Base-by-base conservation (phyloP, 371 early-diverging fungal genomes). In the Mucor lusitanicus region DNA sequence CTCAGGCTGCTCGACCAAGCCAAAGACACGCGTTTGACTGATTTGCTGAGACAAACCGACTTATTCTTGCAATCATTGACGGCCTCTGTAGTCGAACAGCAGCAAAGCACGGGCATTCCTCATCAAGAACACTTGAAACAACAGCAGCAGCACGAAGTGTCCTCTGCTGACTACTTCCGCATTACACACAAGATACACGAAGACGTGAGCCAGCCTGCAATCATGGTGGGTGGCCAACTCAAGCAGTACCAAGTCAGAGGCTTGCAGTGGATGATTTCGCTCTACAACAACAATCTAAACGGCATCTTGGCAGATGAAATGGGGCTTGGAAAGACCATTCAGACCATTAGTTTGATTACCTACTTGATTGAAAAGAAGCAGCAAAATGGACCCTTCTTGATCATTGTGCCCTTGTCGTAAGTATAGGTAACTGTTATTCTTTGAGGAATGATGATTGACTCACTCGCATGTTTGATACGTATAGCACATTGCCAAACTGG, bases 221-320 rank as follows among this genome's bases (percentile, higher is more conserved):
- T 97, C 13, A 73, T 99, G 48, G 85, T 91, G 8, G 97, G 98
- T 27, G 98, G 99, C 32, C 87, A 71, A 33, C 82, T 99, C 53
- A 96, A 99, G 77, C 98, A 97, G 8, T 99, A 99, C 80, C 99
- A 99, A 79, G 62, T 99, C 73, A 96, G 95, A 74, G 99, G 99
- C 54, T 84, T 99, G 2, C 93, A 99, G 81, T 99, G 99, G 99
- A 96, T 99, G 92, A 90, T 96, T 6, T 95, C 97, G 8, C 81
- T 99, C 30, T 99, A 97, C 85, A 96, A 98, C 75, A 98, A 98
- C 72, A 85, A 92, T 32, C 80, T 96, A 65, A 97, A 97, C 74
- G 99, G 99, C 40, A 99, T 99, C 61, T 74, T 99, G 67, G 98
- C 99, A 6, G 99, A 99, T 80, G 99, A 99, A 82, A 99, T 99